Evolutionary conservation across 768 basidiomycete species (phyloP).

Genomic region (Tubosaeta brunneosetosa): DNA sequence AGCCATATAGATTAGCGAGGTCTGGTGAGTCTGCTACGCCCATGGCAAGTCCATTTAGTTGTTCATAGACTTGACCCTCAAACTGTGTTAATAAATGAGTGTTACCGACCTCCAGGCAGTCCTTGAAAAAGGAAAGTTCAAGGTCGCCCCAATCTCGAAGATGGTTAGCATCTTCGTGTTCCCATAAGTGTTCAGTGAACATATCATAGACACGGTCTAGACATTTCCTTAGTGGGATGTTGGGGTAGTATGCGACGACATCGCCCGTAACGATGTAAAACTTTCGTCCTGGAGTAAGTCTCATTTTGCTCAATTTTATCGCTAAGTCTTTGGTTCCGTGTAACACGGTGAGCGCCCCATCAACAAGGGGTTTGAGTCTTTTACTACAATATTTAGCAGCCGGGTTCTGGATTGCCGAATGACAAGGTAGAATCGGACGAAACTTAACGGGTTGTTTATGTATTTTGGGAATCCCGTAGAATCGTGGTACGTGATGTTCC

Average conservation of each 20-base stretch:
- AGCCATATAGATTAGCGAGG: no score
- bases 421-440: neutral
- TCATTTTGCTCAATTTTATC: slow-evolving; percentile 11
- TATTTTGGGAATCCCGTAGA: slow-evolving; percentile 15
- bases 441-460: slow-evolving; percentile 11
- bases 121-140: no score
- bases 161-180: neutral
- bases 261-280: slow-evolving; percentile 6
- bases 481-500: neutral
- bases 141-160: no score
- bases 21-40: slow-evolving; percentile 11
- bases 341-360: slow-evolving; percentile 6
- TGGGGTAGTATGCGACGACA: slow-evolving; percentile 6
- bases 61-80: neutral
- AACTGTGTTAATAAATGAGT: neutral
- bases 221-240: neutral
- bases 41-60: slow-evolving; percentile 5
- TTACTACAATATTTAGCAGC: slow-evolving; percentile 1
- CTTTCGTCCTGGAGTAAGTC: accelerated
- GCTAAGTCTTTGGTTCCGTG: slow-evolving; percentile 8
- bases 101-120: neutral
- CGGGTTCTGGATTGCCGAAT: neutral
- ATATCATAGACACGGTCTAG: neutral
- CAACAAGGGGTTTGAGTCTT: slow-evolving; percentile 8
- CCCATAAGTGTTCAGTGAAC: neutral